Conservation (phyloP, 208 protist genomes). For the Trypanosoma rangeli region DNA sequence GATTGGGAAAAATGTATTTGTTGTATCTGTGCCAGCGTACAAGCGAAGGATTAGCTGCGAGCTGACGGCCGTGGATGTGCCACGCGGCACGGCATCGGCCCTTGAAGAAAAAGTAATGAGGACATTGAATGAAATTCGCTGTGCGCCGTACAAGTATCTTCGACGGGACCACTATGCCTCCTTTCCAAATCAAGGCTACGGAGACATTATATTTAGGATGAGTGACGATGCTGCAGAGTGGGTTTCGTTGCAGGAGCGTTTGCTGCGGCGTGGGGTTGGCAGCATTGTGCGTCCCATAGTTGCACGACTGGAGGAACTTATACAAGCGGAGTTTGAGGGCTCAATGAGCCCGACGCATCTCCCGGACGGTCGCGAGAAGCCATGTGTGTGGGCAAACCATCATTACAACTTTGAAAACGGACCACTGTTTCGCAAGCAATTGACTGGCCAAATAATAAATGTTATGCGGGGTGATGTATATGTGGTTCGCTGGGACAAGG, state of each 20-base stretch:
- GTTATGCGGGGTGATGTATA: slow-evolving; percentile 59
- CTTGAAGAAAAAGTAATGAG: slow-evolving; percentile 16
- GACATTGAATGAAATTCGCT: slow-evolving; percentile 18
- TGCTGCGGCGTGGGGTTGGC: slow-evolving; percentile 39
- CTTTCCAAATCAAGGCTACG: slow-evolving; percentile 46
- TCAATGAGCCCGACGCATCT: background rate
- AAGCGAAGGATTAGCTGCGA: slow-evolving; percentile 44
- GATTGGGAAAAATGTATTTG: slow-evolving; percentile 56
- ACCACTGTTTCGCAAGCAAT: slow-evolving; percentile 18
- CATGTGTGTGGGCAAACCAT: slow-evolving; percentile 27
- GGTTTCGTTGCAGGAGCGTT: slow-evolving; percentile 51
- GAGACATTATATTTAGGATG: slow-evolving; percentile 48
- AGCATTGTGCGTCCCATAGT: slow-evolving; percentile 41
- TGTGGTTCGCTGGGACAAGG: slow-evolving; percentile 38
- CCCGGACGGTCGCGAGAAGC: background rate
- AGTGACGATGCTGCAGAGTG: slow-evolving; percentile 25
- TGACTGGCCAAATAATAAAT: slow-evolving; percentile 39
- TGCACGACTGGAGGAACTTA: slow-evolving; percentile 27
- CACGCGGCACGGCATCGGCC: slow-evolving; percentile 23
- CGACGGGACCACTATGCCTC: slow-evolving; percentile 43
- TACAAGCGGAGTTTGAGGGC: slow-evolving; percentile 25
- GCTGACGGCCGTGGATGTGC: slow-evolving; percentile 56
- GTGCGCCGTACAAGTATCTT: slow-evolving; percentile 37
- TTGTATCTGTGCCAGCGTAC: slow-evolving; percentile 34
- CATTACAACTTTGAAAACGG: slow-evolving; percentile 22